These are phyloP conservation scores for Dactylellina leptospora DNA, from an alignment of 2,329 filamentous ascomycete genomes.

Conservation along the genomic window DNA sequence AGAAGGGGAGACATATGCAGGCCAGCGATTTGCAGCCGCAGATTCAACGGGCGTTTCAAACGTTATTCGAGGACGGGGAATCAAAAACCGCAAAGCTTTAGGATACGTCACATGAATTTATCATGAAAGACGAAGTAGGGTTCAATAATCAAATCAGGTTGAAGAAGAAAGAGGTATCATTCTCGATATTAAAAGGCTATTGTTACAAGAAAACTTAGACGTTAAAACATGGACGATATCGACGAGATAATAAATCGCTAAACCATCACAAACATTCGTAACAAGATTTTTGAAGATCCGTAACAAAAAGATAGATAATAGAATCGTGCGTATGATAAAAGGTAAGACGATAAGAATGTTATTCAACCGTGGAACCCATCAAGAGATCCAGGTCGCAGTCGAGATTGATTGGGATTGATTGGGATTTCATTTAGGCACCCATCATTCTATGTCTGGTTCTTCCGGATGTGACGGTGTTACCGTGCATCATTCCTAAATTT, in stretches of 20 bases:
- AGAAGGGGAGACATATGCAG: constrained; percentile 86
- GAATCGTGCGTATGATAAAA: background rate
- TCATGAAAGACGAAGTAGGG: background rate
- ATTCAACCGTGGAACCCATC: constrained; percentile 12
- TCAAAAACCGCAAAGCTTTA: constrained; percentile 55
- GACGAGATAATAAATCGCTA: background rate
- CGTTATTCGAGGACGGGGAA: constrained; percentile 76
- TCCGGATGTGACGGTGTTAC: constrained; percentile 35
- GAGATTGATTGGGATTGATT: background rate
- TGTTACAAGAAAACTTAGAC: background rate
- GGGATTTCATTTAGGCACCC: constrained; percentile 19
- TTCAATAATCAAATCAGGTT: background rate
- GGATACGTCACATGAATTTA: background rate
- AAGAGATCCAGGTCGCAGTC: constrained; percentile 8
- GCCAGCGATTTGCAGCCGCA: constrained; percentile 92
- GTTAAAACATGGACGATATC: constrained; percentile 1
- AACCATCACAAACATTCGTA: background rate
- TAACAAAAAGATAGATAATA: background rate
- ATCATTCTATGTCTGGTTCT: constrained; percentile 37
- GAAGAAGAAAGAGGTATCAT: constrained; percentile 29
- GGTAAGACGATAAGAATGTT: constrained; percentile 1
- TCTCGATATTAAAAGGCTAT: constrained; percentile 21
- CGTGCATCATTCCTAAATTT: constrained; percentile 48
- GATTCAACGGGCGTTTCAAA: constrained; percentile 81
- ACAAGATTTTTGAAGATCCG: too few relatives aligned